phyloP scores from a whole-genome alignment of 1,284 basidiomycete species.

The Mycosarcoma maydis region DNA sequence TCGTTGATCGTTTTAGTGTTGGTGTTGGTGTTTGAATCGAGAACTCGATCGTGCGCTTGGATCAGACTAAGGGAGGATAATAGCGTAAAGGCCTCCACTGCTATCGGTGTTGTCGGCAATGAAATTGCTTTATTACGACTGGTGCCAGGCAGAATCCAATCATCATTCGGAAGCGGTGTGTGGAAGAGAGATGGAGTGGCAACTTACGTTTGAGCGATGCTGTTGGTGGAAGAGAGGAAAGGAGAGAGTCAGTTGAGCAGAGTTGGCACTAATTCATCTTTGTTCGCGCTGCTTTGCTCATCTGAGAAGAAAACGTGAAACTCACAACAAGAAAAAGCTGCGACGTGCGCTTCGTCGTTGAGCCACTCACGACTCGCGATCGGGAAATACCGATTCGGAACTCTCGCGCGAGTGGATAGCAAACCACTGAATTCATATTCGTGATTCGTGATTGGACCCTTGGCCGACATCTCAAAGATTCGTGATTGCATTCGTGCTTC shows the following conservation, averaged over 20 bases:
- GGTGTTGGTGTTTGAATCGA: background rate
- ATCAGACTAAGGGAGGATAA: constrained; percentile 53
- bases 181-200: background rate
- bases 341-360: too few species aligned
- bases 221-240: constrained; percentile 10
- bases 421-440: too few species aligned
- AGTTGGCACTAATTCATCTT: constrained; percentile 2
- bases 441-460: too few species aligned
- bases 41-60: constrained; percentile 4
- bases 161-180: constrained; percentile 43
- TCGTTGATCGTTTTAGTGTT: background rate
- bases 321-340: constrained; percentile 2
- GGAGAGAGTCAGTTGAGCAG: too few species aligned
- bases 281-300: background rate
- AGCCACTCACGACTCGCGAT: too few species aligned
- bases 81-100: constrained; percentile 54
- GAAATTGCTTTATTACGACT: constrained; percentile 52
- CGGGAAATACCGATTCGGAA: too few species aligned
- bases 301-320: background rate
- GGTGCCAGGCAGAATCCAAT: constrained; percentile 56
- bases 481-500: too few species aligned
- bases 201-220: constrained; percentile 27
- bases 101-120: constrained; percentile 50
- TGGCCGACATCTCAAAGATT: too few species aligned
- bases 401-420: too few species aligned